phyloP scores from a whole-genome alignment of 192 early-diverging fungal species.

The Backusella psychrophila region DNA sequence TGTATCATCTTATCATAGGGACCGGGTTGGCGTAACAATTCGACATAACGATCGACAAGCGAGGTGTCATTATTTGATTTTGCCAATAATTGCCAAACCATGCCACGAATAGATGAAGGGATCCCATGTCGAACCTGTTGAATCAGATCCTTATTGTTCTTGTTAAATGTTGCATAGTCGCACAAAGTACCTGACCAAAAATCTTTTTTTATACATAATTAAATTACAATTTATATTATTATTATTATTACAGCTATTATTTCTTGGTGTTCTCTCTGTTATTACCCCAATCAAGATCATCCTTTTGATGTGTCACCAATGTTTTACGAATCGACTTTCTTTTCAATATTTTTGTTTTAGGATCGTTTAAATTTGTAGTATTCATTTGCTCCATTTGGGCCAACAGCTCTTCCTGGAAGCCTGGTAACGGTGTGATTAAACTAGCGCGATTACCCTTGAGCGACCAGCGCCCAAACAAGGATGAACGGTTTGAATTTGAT shows the following conservation, averaged over 20 bases:
- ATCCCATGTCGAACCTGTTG: slow-evolving; percentile 82
- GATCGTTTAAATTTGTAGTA: slow-evolving; percentile 22
- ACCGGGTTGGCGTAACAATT: slow-evolving; percentile 62
- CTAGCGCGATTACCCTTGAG: neutral
- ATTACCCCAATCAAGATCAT: slow-evolving; percentile 72
- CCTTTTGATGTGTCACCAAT: slow-evolving; percentile 51
- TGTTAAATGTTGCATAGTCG: slow-evolving; percentile 82
- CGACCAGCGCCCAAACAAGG: slow-evolving; percentile 13
- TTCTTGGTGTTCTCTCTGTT: neutral
- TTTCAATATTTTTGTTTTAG: slow-evolving; percentile 26
- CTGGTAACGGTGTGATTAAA: slow-evolving; percentile 6
- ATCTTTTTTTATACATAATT: slow-evolving; percentile 44
- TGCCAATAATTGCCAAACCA: slow-evolving; percentile 91
- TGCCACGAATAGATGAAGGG: slow-evolving; percentile 85
- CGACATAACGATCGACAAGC: slow-evolving; percentile 72
- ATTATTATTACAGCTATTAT: neutral
- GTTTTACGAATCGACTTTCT: slow-evolving; percentile 36
- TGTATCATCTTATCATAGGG: slow-evolving; percentile 90
- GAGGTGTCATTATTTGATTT: slow-evolving; percentile 67
- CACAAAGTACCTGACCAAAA: slow-evolving; percentile 90
- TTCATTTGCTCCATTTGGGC: slow-evolving; percentile 36
- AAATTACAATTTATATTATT: neutral
- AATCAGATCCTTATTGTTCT: slow-evolving; percentile 67
- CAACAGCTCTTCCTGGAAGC: slow-evolving; percentile 20
- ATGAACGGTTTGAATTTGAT: neutral